Base-by-base conservation (phyloP, 2,329 filamentous ascomycete species). In the Penicillium sp. region DNA sequence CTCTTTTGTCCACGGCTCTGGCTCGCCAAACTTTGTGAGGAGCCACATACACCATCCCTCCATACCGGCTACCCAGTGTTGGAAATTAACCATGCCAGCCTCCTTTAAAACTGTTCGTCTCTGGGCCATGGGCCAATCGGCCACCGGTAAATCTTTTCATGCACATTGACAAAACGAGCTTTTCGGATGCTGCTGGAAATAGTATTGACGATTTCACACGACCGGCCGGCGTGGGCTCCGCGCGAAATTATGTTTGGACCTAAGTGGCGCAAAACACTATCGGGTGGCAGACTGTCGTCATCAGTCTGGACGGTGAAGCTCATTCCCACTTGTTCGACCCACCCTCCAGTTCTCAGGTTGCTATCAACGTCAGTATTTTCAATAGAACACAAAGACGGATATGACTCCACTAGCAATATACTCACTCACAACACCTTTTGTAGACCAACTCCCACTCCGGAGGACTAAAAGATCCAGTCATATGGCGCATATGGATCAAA, bases 1-100 rank as follows among this genome's bases (percentile, higher is more conserved):
- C 29, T 54, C 52, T 12, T 40, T 48, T 1, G 49, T 48, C 52
- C 52, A 54, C 9, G 52, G 52, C 32, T 28, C 11, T 18, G 5
- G 34, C 34, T 36, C 34, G 34, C 11, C 34, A 36, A 36, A 36
- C 34, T 36, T 36, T 12, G 34, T n/a, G 12, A 36, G 34, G 13
- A 36, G 34, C 13, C 11, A 36, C 34, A 36, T 36, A 36, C 34
- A 18, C 34, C 9, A 36, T 36, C 34, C 13, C 34, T 34, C n/a
- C 40, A 43, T 32, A 18, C 8, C 24, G 33, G 45, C 38, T 37
- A 46, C 12, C 44, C 37, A 36, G 39, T 35, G 37, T 35, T 46
- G 45, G 11, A 41, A 11, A 46, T 46, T 42, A 9, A 41, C 38
- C 4, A 37, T 42, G 5, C 45, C 45, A 47, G 39, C 45, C 25